Base-by-base conservation (phyloP, 2,329 filamentous ascomycete genomes). In the Fusarium sp. region DNA sequence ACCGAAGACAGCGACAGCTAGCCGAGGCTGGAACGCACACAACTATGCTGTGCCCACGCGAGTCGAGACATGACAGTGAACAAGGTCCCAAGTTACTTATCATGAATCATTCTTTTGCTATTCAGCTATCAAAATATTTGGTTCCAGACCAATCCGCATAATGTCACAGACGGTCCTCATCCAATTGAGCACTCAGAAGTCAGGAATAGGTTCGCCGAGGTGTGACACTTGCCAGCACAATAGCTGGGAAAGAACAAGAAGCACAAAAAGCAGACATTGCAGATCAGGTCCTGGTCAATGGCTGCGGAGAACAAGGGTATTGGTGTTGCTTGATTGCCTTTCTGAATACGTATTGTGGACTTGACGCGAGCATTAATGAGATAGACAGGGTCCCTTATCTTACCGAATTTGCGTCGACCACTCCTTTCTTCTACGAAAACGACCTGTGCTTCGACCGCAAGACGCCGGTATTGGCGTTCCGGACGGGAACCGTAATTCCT, bases 241-340 rank as follows among this genome's bases (percentile, higher is more conserved):
- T 32, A 24, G n/a, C 34, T 44, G 46, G 40, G 41, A 45, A 57
- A 46, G 54, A 61, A 49, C 48, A 65, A 62, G 60, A 49, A 49
- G 37, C 61, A 69, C 45, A 59, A 51, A 65, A 65, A 68, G 57
- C 52, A 55, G 53, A 48, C 42, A 40, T 51, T 20, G 32, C 49
- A 45, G 54, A 20, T 52, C 30, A 45, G 51, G 22, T 52, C 34
- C 13, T 34, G 40, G 22, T 34, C 34, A 22, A 51, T 47, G 13
- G 7, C 18, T 56, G 48, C 52, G 54, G 45, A 60, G 29, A 57
- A 56, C 34, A 27, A 48, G 53, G 58, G 40, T 42, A 44, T 48
- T 58, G 60, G 32, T 18, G 41, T 18, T 57, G 20, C 40, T 47
- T 32, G 29, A 18, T 29, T 59, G 22, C 24, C 30, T 42, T 44